Conservation (phyloP, 2,329 filamentous ascomycete genomes). For the Neoarthrinium moseri region DNA sequence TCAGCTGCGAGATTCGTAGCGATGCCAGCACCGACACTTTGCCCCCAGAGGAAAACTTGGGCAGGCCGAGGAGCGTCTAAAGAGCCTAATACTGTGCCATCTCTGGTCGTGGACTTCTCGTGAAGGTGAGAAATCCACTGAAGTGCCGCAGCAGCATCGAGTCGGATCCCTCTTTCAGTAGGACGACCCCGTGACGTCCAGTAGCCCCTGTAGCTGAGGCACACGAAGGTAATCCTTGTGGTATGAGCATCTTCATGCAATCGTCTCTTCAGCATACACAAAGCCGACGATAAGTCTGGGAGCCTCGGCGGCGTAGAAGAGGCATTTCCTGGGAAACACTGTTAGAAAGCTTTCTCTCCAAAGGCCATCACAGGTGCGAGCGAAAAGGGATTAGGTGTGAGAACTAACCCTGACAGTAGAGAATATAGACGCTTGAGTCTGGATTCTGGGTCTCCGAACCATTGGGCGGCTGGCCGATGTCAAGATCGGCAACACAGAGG, state of each 20-base stretch:
- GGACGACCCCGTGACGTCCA: conserved; percentile 75
- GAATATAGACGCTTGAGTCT: conserved; percentile 46
- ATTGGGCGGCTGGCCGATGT: conserved; percentile 17
- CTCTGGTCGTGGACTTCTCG: conserved; percentile 11
- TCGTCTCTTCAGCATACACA: conserved; percentile 42
- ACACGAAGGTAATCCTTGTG: conserved; percentile 46
- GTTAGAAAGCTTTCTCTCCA: conserved; percentile 11
- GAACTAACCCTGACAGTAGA: conserved; percentile 56
- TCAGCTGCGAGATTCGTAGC: conserved; percentile 59
- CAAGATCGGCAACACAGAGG: conserved; percentile 52
- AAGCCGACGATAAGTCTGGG: conserved; percentile 53
- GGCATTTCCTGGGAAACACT: conserved; percentile 53
- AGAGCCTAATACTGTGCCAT: not conserved
- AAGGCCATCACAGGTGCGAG: conserved; percentile 16
- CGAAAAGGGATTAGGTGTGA: conserved; percentile 10
- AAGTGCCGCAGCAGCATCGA: conserved; percentile 65
- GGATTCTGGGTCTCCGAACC: conserved; percentile 11
- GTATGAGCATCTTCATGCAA: conserved; percentile 26
- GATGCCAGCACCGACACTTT: conserved; percentile 73
- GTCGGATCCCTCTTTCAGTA: conserved; percentile 67
- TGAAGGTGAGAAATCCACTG: conserved; percentile 56
- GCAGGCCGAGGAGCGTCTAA: conserved; percentile 16
- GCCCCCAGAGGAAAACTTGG: conserved; percentile 67
- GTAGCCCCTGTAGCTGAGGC: conserved; percentile 68
- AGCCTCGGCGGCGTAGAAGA: conserved; percentile 57